Evolutionary conservation across 2,329 filamentous ascomycete species (phyloP).

Genomic region (Gremmenia infestans): DNA sequence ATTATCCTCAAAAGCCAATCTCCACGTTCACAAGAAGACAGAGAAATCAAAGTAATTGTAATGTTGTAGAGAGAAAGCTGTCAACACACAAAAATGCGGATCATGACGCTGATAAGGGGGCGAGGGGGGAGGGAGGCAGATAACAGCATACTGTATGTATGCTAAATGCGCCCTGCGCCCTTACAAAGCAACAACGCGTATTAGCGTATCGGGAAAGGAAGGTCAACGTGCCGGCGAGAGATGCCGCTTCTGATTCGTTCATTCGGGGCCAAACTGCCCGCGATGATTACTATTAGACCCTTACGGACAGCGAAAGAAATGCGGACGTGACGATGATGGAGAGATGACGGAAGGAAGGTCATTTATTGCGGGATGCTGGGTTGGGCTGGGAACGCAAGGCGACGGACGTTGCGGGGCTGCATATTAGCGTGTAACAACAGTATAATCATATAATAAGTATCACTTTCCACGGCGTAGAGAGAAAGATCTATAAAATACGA

Average conservation of each 20-base stretch:
- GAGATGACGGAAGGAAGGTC: not conserved
- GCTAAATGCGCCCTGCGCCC: not conserved
- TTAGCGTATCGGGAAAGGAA: not conserved
- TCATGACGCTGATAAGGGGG: not conserved
- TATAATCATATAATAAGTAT: no score
- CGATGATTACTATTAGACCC: not conserved
- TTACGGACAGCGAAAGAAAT: not conserved
- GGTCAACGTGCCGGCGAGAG: not conserved
- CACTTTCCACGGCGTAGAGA: no score
- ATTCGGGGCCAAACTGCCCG: not conserved
- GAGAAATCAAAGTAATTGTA: not conserved
- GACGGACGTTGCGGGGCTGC: no score
- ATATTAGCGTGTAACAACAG: no score
- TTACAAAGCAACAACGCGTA: not conserved
- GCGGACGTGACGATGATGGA: not conserved
- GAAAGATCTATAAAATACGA: no score
- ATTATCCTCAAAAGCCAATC: no score
- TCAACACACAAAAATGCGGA: no score
- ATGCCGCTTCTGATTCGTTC: not conserved
- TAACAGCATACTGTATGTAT: not conserved
- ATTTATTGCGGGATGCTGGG: no score
- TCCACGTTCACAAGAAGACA: not conserved
- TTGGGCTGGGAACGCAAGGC: no score
- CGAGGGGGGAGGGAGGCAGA: not conserved
- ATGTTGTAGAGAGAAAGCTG: not conserved